Base-by-base conservation (phyloP, 2,329 filamentous ascomycete genomes). In the Calonectria leucothoes region DNA sequence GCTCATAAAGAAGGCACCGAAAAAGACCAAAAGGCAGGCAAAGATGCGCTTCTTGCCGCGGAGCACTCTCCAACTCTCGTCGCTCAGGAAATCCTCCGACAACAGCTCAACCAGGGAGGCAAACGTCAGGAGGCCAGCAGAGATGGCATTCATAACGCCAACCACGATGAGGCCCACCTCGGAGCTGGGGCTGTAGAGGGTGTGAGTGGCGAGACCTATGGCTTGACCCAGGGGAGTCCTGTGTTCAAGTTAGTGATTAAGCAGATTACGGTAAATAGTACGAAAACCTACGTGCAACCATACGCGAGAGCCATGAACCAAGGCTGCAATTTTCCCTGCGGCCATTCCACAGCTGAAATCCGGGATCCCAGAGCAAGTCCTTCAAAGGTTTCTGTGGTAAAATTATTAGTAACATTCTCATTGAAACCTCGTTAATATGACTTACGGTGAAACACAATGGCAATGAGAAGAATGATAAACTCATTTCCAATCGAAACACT, bases 401-500 rank as follows among this genome's bases (percentile, higher is more conserved):
- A 25, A n/a, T 10, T 29, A 67, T 81, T 37, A 77, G 76, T 25
- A 14, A 14, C 10, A 0, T 2, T 51, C 3, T 31, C 4, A 6
- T 0, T 17, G 7, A 17, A n/a, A 8, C 6, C 4, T 2, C 0
- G 3, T 7, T 12, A n/a, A 6, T 4, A 8, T 25, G 20, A 78
- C 83, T 74, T 78, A 84, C 83, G 93, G 80, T 96, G 94, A 83
- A 96, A 96, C 66, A 90, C 89, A 78, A 96, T 95, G 65, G 94
- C 94, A 59, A 95, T 89, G 1, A 96, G 88, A 71, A 96, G 91
- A n/a, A 96, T 92, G 68, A 94, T 88, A 79, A 96, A 96, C 6
- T 93, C 91, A 11, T 92, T 92, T 0, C 94, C 94, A 0, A 93
- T 93, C 4, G 94, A 92, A 10, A 96, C 94, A 37, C 93, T 94